These are phyloP conservation scores for Chenopodium berlandieri DNA, from an alignment of 148 eudicot species.

Conservation along the genomic window DNA sequence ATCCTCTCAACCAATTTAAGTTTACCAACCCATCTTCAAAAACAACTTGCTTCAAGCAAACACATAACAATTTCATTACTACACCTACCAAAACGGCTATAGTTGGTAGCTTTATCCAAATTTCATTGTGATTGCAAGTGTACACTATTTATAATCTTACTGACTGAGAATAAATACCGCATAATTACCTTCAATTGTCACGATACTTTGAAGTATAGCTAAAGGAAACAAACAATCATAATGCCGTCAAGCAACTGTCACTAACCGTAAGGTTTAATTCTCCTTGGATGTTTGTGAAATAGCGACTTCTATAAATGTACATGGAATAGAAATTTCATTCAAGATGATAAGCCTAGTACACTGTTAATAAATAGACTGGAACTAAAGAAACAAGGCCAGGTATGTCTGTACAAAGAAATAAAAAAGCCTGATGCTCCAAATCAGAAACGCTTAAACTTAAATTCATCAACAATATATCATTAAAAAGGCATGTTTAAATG, in stretches of 20 bases:
- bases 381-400: neutral
- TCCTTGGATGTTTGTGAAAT: neutral
- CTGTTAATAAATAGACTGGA: neutral
- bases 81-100: too few species aligned
- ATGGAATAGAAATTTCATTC: neutral
- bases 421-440: neutral
- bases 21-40: too few species aligned
- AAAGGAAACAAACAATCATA: neutral
- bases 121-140: neutral
- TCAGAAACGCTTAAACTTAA: neutral
- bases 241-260: neutral
- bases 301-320: neutral
- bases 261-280: neutral
- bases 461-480: neutral
- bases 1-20: too few species aligned
- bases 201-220: neutral
- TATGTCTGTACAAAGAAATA: neutral
- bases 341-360: neutral
- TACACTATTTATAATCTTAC: too few species aligned
- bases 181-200: too few species aligned
- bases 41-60: too few species aligned
- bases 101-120: too few species aligned
- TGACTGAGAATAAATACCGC: too few species aligned
- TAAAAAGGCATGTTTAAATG: neutral
- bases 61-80: too few species aligned